phyloP scores from a whole-genome alignment of 345 rosid species.

The Gossypium sturtianum region DNA sequence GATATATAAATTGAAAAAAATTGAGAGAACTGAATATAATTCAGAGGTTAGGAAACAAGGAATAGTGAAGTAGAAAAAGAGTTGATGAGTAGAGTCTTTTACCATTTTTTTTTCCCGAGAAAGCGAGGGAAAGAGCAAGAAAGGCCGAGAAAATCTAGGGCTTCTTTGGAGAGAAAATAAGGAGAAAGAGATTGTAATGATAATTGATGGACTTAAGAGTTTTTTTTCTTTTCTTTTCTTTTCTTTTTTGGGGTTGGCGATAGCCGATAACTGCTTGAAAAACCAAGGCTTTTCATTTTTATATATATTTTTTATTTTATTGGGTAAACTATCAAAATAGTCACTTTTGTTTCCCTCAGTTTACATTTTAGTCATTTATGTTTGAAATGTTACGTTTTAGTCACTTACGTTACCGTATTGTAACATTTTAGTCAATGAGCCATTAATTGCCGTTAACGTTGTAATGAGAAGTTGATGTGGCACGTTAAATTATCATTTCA shows the following conservation, averaged over 20 bases:
- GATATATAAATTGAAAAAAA: background rate
- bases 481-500: no score
- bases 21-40: background rate
- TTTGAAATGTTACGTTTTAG: no score
- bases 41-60: background rate
- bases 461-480: no score
- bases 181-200: background rate
- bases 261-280: background rate
- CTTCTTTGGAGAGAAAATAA: conserved; percentile 1
- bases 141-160: conserved; percentile 35
- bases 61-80: background rate
- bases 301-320: no score
- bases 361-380: no score
- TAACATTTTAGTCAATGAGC: no score
- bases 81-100: background rate
- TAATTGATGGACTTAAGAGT: conserved; percentile 5
- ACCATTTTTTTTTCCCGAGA: conserved; percentile 32
- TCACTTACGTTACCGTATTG: rapidly evolving
- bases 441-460: no score
- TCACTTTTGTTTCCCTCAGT: no score
- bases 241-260: background rate
- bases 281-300: no score
- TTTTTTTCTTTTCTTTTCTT: background rate
- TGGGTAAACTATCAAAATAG: no score
- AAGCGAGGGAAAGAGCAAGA: conserved; percentile 10